Evolutionary conservation across 2,329 filamentous ascomycete genomes (phyloP).

Genomic region (Fusarium kyushuense): DNA sequence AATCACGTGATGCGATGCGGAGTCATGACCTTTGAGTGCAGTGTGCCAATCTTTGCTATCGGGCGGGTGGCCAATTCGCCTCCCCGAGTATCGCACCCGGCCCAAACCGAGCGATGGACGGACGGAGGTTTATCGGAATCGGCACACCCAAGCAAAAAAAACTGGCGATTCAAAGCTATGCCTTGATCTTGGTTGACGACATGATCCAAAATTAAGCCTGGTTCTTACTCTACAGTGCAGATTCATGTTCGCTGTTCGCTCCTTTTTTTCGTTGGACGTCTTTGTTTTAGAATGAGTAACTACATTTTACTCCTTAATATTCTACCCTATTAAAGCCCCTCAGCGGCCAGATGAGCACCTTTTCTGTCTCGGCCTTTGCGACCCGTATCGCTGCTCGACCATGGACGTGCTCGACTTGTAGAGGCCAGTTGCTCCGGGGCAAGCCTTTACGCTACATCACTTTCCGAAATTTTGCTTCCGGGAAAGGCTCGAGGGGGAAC

Average conservation of each 20-base stretch:
- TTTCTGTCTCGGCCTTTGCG: slow-evolving; percentile 56
- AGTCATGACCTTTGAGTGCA: not conserved
- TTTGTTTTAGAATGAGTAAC: slow-evolving; percentile 43
- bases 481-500: slow-evolving; percentile 41
- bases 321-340: slow-evolving; percentile 30
- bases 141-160: slow-evolving; percentile 47
- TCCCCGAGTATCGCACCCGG: slow-evolving; percentile 41
- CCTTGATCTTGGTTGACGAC: slow-evolving; percentile 40
- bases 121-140: slow-evolving; percentile 47
- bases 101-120: slow-evolving; percentile 41
- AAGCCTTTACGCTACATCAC: slow-evolving; percentile 47
- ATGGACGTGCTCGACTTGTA: slow-evolving; percentile 63
- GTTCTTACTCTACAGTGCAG: slow-evolving; percentile 3
- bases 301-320: slow-evolving; percentile 11
- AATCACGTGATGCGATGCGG: slow-evolving; percentile 48
- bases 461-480: slow-evolving; percentile 50
- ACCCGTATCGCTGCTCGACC: slow-evolving; percentile 54
- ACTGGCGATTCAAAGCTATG: slow-evolving; percentile 29
- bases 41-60: slow-evolving; percentile 11
- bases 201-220: slow-evolving; percentile 38
- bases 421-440: slow-evolving; percentile 53
- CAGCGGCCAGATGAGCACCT: slow-evolving; percentile 56
- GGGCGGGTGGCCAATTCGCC: slow-evolving; percentile 20
- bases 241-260: slow-evolving; percentile 10
- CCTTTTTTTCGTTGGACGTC: slow-evolving; percentile 7